Percentiles rank a stretch among this genome's conserved stretches.
Conservation (phyloP, 2,329 filamentous ascomycete species). For the Catunica adiposa region DNA sequence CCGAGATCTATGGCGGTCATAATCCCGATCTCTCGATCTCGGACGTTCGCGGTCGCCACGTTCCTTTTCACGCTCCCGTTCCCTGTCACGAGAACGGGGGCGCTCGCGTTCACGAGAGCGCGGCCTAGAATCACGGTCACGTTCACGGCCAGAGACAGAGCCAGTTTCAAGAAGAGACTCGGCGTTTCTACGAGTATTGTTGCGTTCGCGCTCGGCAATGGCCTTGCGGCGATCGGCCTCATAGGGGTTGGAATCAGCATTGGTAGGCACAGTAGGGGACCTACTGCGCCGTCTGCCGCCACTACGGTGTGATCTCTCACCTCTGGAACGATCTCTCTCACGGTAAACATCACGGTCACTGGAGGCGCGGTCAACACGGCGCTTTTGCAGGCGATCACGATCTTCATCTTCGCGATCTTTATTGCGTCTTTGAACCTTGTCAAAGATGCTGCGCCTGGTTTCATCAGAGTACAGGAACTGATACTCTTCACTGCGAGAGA, state of each 20-base stretch:
- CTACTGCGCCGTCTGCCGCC: conserved; percentile 47
- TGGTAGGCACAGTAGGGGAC: conserved; percentile 36
- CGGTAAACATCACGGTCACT: conserved; percentile 38
- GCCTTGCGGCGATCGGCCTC: conserved; percentile 90
- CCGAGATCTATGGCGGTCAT: conserved; percentile 34
- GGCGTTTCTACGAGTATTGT: conserved; percentile 35
- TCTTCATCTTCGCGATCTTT: conserved; percentile 86
- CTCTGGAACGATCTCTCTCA: conserved; percentile 39
- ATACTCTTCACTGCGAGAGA: conserved; percentile 73
- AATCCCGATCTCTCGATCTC: conserved; percentile 26
- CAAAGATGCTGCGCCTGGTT: conserved; percentile 66
- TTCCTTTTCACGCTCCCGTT: conserved; percentile 28
- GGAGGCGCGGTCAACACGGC: conserved; percentile 37
- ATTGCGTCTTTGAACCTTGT: conserved; percentile 80
- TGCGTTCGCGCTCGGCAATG: conserved; percentile 82
- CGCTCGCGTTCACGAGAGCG: conserved; percentile 26
- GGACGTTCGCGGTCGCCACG: conserved; percentile 36
- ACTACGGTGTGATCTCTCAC: conserved; percentile 45
- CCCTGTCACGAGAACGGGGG: conserved; percentile 24
- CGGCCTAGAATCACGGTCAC: conserved; percentile 20
- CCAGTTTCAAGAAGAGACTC: conserved; percentile 12
- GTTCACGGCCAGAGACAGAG: conserved; percentile 17
- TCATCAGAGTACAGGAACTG: conserved; percentile 70
- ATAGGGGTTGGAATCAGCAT: conserved; percentile 65
- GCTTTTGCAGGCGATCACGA: conserved; percentile 34